Conservation (phyloP, 2,329 filamentous ascomycete species). For the Epichloe scottii region DNA sequence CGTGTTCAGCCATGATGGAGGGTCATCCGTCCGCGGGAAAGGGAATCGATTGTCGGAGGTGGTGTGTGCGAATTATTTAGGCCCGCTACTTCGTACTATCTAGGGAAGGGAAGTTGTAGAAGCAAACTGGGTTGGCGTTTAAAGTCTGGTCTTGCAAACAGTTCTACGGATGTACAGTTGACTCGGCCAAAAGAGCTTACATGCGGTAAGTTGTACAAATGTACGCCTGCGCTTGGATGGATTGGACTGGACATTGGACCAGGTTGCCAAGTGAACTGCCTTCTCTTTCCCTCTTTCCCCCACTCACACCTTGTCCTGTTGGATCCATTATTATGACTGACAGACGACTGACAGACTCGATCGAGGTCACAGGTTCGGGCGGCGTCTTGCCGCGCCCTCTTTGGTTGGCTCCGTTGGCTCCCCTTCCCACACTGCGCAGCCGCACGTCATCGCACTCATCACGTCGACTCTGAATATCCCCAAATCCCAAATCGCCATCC, state of each 20-base stretch:
- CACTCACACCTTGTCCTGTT: background rate
- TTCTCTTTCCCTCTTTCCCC: background rate
- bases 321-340: background rate
- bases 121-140: too few relatives aligned
- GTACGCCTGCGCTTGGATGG: too few relatives aligned
- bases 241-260: too few relatives aligned
- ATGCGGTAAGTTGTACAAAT: too few relatives aligned
- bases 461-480: background rate
- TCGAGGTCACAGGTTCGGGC: background rate
- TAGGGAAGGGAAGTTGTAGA: too few relatives aligned
- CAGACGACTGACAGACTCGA: background rate
- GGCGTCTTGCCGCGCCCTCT: background rate
- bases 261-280: too few relatives aligned
- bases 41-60: background rate
- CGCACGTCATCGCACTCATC: constrained; percentile 1
- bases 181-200: background rate
- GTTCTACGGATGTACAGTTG: background rate
- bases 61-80: too few relatives aligned
- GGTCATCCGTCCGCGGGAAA: background rate
- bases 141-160: too few relatives aligned
- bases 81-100: too few relatives aligned
- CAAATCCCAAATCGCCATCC: background rate
- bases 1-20: background rate
- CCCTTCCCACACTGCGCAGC: background rate
- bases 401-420: background rate